phyloP scores from a whole-genome alignment of 495 filamentous ascomycete genomes.

The Aspergillus nidulans region DNA sequence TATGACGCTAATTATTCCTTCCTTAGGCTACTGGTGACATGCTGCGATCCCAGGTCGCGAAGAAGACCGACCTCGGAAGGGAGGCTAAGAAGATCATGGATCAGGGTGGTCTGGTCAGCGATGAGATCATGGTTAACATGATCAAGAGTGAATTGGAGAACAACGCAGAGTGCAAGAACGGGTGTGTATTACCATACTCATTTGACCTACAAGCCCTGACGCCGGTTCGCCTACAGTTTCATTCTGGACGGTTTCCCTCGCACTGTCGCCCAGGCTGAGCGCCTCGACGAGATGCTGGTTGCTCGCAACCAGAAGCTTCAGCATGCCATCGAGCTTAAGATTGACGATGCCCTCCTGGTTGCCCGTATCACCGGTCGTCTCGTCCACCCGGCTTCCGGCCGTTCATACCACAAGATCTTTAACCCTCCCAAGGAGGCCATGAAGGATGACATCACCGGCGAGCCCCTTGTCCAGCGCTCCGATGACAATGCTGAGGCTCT shows the following conservation, averaged over 20 bases:
- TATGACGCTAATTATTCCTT: background rate
- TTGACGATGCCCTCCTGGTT: conserved; percentile 90
- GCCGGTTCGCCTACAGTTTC: conserved; percentile 58
- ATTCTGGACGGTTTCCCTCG: conserved; percentile 98
- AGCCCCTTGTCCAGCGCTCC: conserved; percentile 91
- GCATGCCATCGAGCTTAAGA: conserved; percentile 93
- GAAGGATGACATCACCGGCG: conserved; percentile 95
- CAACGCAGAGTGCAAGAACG: conserved; percentile 94
- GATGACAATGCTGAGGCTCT: conserved; percentile 98
- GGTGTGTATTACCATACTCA: conserved; percentile 38
- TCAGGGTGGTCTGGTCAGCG: conserved; percentile 91
- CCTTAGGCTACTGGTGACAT: conserved; percentile 94
- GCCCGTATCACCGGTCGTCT: conserved; percentile 94
- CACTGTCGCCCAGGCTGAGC: conserved; percentile 90
- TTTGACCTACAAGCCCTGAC: background rate
- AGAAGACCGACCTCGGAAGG: conserved; percentile 90
- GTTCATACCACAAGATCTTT: conserved; percentile 96
- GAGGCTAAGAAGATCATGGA: conserved; percentile 99
- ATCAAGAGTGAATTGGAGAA: conserved; percentile 93
- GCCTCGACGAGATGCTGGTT: conserved; percentile 85
- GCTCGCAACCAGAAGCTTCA: conserved; percentile 72
- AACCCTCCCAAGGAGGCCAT: conserved; percentile 93
- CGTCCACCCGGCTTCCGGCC: conserved; percentile 90
- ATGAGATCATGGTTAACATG: conserved; percentile 99
- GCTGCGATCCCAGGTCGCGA: conserved; percentile 96